phyloP scores from a whole-genome alignment of 148 eudicot genomes.

The Chenopodium berlandieri region DNA sequence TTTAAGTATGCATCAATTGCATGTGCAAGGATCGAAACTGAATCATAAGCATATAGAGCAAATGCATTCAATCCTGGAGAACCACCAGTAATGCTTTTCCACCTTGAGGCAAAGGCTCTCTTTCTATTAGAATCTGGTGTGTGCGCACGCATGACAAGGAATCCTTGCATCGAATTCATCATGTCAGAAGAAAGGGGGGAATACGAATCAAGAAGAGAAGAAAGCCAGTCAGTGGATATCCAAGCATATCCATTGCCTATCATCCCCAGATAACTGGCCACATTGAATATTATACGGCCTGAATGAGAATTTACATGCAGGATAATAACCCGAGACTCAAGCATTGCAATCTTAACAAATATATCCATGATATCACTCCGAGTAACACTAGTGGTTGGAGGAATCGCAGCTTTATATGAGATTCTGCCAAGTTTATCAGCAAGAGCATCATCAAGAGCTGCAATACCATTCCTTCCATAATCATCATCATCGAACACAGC shows the following conservation, averaged over 20 bases:
- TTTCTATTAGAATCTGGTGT: constrained; percentile 57
- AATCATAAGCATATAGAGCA: constrained; percentile 90
- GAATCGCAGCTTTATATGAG: constrained; percentile 68
- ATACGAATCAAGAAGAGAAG: constrained; percentile 62
- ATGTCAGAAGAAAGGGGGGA: constrained; percentile 43
- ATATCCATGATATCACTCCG: constrained; percentile 64
- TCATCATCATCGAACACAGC: constrained; percentile 77
- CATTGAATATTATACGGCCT: constrained; percentile 60
- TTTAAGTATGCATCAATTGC: constrained; percentile 71
- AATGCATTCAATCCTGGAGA: constrained; percentile 66
- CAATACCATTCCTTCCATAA: constrained; percentile 82
- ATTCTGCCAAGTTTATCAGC: constrained; percentile 64
- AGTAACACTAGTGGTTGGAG: constrained; percentile 43
- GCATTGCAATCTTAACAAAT: constrained; percentile 66
- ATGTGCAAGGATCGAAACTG: constrained; percentile 81
- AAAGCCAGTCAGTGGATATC: constrained; percentile 93
- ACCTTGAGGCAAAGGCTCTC: constrained; percentile 47
- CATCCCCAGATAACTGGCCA: constrained; percentile 78
- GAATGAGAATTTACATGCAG: constrained; percentile 63
- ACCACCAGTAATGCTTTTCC: constrained; percentile 58
- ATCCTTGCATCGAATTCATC: constrained; percentile 71
- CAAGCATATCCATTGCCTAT: constrained; percentile 86
- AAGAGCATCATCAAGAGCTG: constrained; percentile 78
- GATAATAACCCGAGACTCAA: constrained; percentile 74
- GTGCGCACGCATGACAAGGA: constrained; percentile 69